Base-by-base conservation (phyloP, 352 stramenopile species). In the Peronospora destructor region DNA sequence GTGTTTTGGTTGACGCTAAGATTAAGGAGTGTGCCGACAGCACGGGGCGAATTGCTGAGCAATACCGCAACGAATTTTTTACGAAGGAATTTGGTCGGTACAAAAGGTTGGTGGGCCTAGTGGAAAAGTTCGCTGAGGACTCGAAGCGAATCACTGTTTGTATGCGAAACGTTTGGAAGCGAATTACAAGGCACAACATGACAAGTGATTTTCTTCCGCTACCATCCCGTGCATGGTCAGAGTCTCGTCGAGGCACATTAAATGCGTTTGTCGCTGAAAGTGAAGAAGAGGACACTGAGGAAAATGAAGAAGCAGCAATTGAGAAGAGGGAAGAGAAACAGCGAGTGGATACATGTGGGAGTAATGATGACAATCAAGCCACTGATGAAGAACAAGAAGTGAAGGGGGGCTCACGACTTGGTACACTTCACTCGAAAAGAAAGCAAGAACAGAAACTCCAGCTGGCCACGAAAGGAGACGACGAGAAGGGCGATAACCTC, bases 11-110 rank as follows among this genome's bases (percentile, higher is more conserved):
- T 23, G 75, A 88, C 28, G 73, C 72, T 8, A 88, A 87, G 56
- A 56, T 65, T 13, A 68, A 66, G 11, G 51, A 73, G 33, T 62
- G 29, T 49, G 49, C 66, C 0, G 66, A 83, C 45, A 61, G 48
- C 11, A 66, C 57, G 0, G 78, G 74, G 0, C 68, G 71, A 12
- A 85, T 88, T 38, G 21, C 59, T n/a, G 57, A 73, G 0, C 21
- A 44, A 4, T 54, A 72, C 19, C 64, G 75, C 14, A 50, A 66
- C 0, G 40, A 56, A 11, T 87, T 87, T 19, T 52, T 77, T 47
- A 85, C 78, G 47, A 47, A 63, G 14, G 82, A 93, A 40, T 93
- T 73, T 45, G 76, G 76, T n/a, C 73, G 82, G 0, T 90, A 82
- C 56, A 88, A 93, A 53, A 68, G 50, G 6, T 50, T 93, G 30